Conservation (phyloP, 2,329 filamentous ascomycete genomes). For the Calonectria pteridis region DNA sequence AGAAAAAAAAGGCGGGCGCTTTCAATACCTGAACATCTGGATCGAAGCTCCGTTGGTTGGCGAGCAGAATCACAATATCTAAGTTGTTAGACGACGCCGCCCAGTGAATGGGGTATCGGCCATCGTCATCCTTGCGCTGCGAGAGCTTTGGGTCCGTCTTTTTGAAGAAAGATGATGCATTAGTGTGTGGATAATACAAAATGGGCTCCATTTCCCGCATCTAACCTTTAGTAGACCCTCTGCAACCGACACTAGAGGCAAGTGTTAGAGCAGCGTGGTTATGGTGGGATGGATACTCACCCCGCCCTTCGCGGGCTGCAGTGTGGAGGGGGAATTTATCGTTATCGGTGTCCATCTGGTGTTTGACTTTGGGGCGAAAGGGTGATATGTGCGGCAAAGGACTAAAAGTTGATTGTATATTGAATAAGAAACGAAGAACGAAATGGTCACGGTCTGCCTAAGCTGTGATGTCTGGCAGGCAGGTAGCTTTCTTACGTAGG, state of each 20-base stretch:
- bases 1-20: not conserved
- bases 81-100: conserved; percentile 86
- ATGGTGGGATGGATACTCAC: conserved; percentile 61
- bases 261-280: conserved; percentile 22
- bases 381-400: not conserved
- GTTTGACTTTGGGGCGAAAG: conserved; percentile 9
- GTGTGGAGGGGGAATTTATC: conserved; percentile 88
- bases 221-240: conserved; percentile 67
- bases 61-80: conserved; percentile 79
- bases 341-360: conserved; percentile 49
- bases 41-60: conserved; percentile 81
- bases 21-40: conserved; percentile 78
- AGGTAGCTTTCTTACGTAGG: conserved; percentile 19
- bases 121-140: conserved; percentile 81
- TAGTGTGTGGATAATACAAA: not conserved
- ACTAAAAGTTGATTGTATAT: not conserved
- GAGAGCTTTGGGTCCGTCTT: conserved; percentile 86
- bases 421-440: not conserved
- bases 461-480: conserved; percentile 17
- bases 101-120: conserved; percentile 94
- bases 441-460: not conserved
- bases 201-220: conserved; percentile 29
- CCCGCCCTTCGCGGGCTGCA: conserved; percentile 85
- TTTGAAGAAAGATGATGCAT: too few relatives aligned
- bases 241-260: conserved; percentile 70